Evolutionary conservation across 768 basidiomycete genomes (phyloP).

Genomic region (Xerocomus spinulosus): DNA sequence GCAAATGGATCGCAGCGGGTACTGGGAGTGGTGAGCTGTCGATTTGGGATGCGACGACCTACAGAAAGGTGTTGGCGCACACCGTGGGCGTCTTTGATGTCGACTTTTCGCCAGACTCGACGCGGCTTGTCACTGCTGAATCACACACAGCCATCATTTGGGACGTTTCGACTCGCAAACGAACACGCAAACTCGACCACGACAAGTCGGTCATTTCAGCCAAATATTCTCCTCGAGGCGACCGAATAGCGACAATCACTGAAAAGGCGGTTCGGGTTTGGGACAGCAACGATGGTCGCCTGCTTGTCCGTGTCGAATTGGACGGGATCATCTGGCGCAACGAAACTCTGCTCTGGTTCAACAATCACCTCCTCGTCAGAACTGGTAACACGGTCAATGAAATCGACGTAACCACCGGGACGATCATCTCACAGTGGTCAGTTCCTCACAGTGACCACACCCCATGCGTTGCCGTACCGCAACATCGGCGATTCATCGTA

Average conservation of each 20-base stretch:
- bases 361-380: background rate
- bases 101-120: conserved; percentile 6
- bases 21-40: background rate
- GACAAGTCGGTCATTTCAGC: background rate
- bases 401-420: background rate
- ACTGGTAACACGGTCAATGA: background rate
- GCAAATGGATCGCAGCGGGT: background rate
- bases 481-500: background rate
- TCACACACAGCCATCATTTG: background rate
- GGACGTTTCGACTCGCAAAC: background rate
- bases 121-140: background rate
- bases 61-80: background rate
- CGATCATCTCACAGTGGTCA: background rate
- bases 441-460: too few species aligned
- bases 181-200: background rate
- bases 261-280: background rate
- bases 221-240: background rate
- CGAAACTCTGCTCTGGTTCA: conserved; percentile 1
- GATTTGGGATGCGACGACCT: background rate
- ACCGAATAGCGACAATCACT: conserved; percentile 5
- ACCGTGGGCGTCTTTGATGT: background rate
- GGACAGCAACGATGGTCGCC: background rate
- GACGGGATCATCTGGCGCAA: background rate
- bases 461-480: background rate
- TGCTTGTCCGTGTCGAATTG: conserved; percentile 1